These are phyloP conservation scores for Chytriomyces confervae DNA, from an alignment of 192 early-diverging fungal species.

Conservation along the genomic window DNA sequence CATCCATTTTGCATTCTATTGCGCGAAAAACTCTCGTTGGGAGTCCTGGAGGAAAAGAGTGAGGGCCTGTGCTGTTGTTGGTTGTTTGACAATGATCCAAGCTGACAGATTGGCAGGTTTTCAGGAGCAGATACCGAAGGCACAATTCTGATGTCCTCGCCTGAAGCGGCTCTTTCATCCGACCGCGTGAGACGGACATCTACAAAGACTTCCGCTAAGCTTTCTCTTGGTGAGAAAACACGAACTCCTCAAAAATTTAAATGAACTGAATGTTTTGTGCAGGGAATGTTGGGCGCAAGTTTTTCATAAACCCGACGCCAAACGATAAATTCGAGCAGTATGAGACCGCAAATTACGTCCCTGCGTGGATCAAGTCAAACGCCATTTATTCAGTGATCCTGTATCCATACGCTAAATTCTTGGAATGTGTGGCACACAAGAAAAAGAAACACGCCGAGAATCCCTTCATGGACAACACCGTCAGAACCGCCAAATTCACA, in stretches of 20 bases:
- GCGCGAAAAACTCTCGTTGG: not conserved
- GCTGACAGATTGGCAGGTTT: not conserved
- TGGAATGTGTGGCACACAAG: not conserved
- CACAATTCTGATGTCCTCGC: not conserved
- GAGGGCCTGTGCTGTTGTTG: not conserved
- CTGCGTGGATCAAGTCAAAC: slow-evolving; percentile 32
- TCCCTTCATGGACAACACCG: slow-evolving; percentile 56
- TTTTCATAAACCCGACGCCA: slow-evolving; percentile 22
- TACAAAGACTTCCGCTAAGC: not conserved
- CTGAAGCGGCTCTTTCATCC: not conserved
- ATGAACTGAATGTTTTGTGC: not conserved
- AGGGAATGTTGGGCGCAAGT: slow-evolving; percentile 21
- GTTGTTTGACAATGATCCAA: not conserved
- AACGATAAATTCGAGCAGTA: slow-evolving; percentile 23
- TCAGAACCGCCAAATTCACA: slow-evolving; percentile 70
- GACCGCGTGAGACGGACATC: not conserved
- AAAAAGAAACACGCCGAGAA: not conserved
- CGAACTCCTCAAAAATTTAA: not conserved
- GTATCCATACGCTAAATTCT: slow-evolving; percentile 19
- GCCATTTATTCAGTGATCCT: slow-evolving; percentile 14
- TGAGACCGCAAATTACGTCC: slow-evolving; percentile 14
- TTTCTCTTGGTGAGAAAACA: not conserved
- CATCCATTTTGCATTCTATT: not conserved
- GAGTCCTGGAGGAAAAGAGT: not conserved
- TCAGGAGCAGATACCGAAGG: not conserved